phyloP scores from a whole-genome alignment of 2,329 filamentous ascomycete species.

The Coleophoma eucalyptorum region DNA sequence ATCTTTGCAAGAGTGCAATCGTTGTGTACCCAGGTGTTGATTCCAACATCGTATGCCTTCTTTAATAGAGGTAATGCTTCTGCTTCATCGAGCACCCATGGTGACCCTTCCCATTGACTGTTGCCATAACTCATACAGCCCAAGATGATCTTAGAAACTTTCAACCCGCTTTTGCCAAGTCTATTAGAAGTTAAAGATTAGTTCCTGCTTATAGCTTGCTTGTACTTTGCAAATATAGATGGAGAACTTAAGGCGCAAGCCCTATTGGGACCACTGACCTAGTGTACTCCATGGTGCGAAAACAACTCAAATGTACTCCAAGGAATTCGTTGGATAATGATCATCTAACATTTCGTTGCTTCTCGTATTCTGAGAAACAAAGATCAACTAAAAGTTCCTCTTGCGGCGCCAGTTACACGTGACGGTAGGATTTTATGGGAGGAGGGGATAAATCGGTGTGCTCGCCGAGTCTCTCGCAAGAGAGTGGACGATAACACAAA shows the following conservation, averaged over 20 bases:
- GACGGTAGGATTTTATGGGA: too few relatives aligned
- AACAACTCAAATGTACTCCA: background rate
- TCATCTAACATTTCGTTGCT: too few relatives aligned
- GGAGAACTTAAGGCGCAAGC: too few relatives aligned
- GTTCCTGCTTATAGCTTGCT: too few relatives aligned
- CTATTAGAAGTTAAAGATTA: background rate
- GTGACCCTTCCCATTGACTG: conserved; percentile 35
- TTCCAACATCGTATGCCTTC: conserved; percentile 56
- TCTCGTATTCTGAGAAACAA: too few relatives aligned
- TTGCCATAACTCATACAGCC: conserved; percentile 62
- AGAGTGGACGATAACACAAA: too few relatives aligned
- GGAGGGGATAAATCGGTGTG: too few relatives aligned
- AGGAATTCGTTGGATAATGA: background rate
- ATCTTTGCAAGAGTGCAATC: background rate
- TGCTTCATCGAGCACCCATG: conserved; percentile 55
- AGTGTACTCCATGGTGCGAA: background rate
- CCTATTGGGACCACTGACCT: background rate
- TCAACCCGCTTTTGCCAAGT: conserved; percentile 40
- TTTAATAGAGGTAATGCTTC: conserved; percentile 47
- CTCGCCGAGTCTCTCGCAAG: too few relatives aligned
- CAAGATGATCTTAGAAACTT: conserved; percentile 59
- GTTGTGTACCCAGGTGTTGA: background rate
- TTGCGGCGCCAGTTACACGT: too few relatives aligned
- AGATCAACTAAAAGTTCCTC: too few relatives aligned
- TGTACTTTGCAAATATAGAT: too few relatives aligned